phyloP scores from a whole-genome alignment of 2,329 filamentous ascomycete species.

The Albifimbria verrucaria region DNA sequence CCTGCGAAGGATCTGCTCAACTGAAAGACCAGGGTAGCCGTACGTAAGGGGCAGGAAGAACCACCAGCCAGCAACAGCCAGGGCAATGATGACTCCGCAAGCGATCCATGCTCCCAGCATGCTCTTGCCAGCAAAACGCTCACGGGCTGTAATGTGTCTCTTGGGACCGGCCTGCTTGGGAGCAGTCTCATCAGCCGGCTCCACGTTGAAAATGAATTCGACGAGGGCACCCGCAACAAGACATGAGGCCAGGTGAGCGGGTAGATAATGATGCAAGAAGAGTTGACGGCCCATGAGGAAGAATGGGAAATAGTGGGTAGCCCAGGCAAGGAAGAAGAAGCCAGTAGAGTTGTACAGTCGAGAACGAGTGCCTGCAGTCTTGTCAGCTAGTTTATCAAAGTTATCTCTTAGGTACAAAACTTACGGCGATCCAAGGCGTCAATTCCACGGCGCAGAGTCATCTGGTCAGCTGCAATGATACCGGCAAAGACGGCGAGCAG shows the following conservation, averaged over 20 bases:
- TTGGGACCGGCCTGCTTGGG: constrained; percentile 39
- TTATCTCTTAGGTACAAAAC: constrained; percentile 35
- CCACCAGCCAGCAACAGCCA: constrained; percentile 75
- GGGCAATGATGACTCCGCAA: constrained; percentile 62
- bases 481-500: constrained; percentile 90
- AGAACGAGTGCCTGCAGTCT: constrained; percentile 70
- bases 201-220: constrained; percentile 94
- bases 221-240: constrained; percentile 88
- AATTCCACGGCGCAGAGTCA: constrained; percentile 87
- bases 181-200: constrained; percentile 61
- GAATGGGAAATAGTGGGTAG: constrained; percentile 95
- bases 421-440: constrained; percentile 91
- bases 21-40: constrained; percentile 81
- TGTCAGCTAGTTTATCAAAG: constrained; percentile 23
- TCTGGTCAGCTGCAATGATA: constrained; percentile 87
- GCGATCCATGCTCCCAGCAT: constrained; percentile 78
- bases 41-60: constrained; percentile 97
- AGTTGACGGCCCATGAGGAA: constrained; percentile 97
- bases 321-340: constrained; percentile 98
- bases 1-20: constrained; percentile 73
- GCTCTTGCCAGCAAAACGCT: constrained; percentile 77
- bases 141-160: constrained; percentile 72
- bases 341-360: constrained; percentile 97
- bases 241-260: constrained; percentile 85
- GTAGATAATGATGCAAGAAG: constrained; percentile 97